Base-by-base conservation (phyloP, 148 eudicot genomes). In the Spergularia marina region DNA sequence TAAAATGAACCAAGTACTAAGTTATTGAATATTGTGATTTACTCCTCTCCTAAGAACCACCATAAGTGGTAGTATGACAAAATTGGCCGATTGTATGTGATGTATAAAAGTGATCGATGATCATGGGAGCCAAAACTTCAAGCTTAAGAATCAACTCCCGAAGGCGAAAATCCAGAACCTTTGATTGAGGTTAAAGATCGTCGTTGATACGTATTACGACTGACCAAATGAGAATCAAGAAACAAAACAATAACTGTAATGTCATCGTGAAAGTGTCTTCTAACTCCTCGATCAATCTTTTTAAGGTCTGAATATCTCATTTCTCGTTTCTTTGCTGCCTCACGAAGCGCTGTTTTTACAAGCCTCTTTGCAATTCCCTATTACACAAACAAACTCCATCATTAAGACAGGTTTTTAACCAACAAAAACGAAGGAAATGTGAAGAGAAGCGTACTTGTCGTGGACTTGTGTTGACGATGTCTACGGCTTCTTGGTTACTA, bases 261-360 rank as follows among this genome's bases (percentile, higher is more conserved):
- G 65, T 92, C 97, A 23, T 92, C 97, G 23, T 92, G 97, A 67
- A 92, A 92, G 80, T 92, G 94, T 40, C 97, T 78, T 79, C 97
- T 81, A 73, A 92, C 86, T 63, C 92, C 97, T 60, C 78, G 78
- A 12, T 87, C 91, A 44, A 92, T 87, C 79, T 88, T 87, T 78
- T 90, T 87, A 51, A 92, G 86, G 81, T 91, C 97, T 2, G 87
- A 84, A 73, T 91, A 91, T 81, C 97, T 86, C 94, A 91, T 90
- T 55, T 92, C 97, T 81, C 94, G 84, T 76, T 88, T 92, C 82
- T 92, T 92, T 60, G 97, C 92, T n/a, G 97, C 97, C 65, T 83
- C 90, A 25, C 73, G 61, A 53, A 90, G 83, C 47, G 97, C 94
- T 12, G 88, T 88, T 70, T 92, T 90, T 41, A 92, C 78, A 9